Percentiles rank a stretch among this genome's conserved stretches.
Conservation (phyloP, 176 grass and related monocot species). For the Chrysopogon serrulatus region DNA sequence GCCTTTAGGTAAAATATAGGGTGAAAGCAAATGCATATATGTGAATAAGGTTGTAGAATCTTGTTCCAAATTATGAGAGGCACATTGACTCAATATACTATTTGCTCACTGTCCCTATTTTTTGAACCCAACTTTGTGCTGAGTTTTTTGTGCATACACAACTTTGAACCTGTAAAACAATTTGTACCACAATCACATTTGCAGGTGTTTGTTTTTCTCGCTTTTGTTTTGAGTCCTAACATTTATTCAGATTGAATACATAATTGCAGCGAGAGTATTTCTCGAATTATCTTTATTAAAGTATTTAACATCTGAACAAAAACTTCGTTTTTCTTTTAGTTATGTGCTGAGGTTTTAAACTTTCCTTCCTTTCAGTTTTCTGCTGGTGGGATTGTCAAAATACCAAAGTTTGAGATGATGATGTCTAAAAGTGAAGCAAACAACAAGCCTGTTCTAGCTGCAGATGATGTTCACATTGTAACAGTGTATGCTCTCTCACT, state of each 20-base stretch:
- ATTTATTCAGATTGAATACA: slow-evolving; percentile 8
- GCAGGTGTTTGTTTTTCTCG: background rate
- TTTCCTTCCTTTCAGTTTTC: slow-evolving; percentile 62
- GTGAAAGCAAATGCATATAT: background rate
- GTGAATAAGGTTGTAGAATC: background rate
- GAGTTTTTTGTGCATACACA: background rate
- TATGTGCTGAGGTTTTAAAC: background rate
- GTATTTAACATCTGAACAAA: background rate
- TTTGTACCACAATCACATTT: background rate
- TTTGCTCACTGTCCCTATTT: background rate
- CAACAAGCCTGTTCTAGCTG: slow-evolving; percentile 81
- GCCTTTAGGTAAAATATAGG: slow-evolving; percentile 4
- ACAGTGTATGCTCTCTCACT: slow-evolving; percentile 64
- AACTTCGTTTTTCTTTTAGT: slow-evolving; percentile 1
- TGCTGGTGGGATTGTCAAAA: slow-evolving; percentile 73
- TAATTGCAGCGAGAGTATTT: background rate
- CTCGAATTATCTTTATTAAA: background rate
- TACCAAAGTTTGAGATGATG: slow-evolving; percentile 95
- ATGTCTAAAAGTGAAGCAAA: slow-evolving; percentile 91
- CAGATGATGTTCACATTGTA: slow-evolving; percentile 90
- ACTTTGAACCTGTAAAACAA: background rate
- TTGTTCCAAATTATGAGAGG: background rate
- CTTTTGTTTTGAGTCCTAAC: background rate
- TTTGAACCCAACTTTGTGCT: background rate
- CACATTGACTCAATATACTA: background rate